Evolutionary conservation across 176 grass and related monocot genomes (phyloP), one percentile per base, ranked within the genome.

Genomic region (Alopecurus myosuroides): DNA sequence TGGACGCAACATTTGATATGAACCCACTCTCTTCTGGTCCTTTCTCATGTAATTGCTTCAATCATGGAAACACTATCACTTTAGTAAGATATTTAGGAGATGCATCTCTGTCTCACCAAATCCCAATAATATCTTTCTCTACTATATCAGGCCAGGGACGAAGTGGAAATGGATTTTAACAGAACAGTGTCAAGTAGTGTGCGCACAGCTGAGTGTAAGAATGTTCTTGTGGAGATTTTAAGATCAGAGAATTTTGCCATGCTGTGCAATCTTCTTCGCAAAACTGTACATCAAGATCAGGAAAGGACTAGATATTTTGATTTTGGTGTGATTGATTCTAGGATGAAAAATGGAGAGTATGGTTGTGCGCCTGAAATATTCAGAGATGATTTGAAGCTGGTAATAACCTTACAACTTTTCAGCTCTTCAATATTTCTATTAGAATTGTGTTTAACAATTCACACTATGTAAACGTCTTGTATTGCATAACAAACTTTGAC

Each of bases 261-360:
- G 20, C 70, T 95, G 30, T 98, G 95, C 70, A 89, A 85, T 82
- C 88, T 93, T 77, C 92, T 98, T 86, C 77, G 79, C 66, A 91
- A 25, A 80, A 84, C 45, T 84, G 88, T 89, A 34, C 84, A 91
- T 84, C 86, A 88, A 80, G 85, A 89, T 45, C 81, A 79, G 52
- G 60, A 70, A 73, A 83, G 77, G 65, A 88, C 70, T 77, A 81
- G 76, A 61, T 95, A 89, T 79, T 90, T 98, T 79, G 76, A 95
- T 89, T 98, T 95, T 76, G 77, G 85, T 28, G 22, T 91, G 63
- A 91, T 98, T 48, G 90, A 93, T 61, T 87, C 84, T 84, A 98
- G 94, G 61, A 86, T 98, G 86, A 98, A 88, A 82, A 93, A 85
- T 95, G 95, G 95, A 79, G 88, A 86, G 58, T 98, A 98, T 86